Base-by-base conservation (phyloP, 1,139 yeast species). In the Martiniozyma asiatica region DNA sequence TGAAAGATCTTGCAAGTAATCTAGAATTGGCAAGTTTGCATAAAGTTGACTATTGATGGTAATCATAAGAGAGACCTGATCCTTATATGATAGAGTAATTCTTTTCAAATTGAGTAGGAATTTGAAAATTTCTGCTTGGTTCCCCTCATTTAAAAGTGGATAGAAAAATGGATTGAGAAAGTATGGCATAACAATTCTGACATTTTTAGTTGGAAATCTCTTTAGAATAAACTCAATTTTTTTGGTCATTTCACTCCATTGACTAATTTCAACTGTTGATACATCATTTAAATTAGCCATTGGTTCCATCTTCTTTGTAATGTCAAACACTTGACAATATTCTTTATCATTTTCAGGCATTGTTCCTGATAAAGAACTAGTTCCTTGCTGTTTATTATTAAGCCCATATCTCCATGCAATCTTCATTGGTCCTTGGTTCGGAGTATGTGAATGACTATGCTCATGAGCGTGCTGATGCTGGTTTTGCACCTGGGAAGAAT, bases 381-480 rank as follows among this genome's bases (percentile, higher is more conserved):
- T 81, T 2, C 94, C 93, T 43, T 80, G 80, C 47, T 73, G 77
- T 60, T 80, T 54, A 41, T 75, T 80, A 15, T 60, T 53, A 26
- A 75, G 51, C 0, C 84, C 84, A 44, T 82, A 82, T 45, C 93
- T 68, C 94, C 94, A 82, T 2, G 94, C 94, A 44, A 82, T 82
- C 48, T 75, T 78, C 61, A 82, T 55, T n/a, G n/a, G n/a, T n/a
- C n/a, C n/a, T n/a, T n/a, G n/a, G n/a, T n/a, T n/a, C n/a, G n/a
- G n/a, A n/a, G n/a, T n/a, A n/a, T n/a, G n/a, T n/a, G n/a, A n/a
- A n/a, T n/a, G n/a, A n/a, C n/a, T n/a, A n/a, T n/a, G n/a, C n/a
- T n/a, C n/a, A n/a, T n/a, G n/a, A n/a, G n/a, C n/a, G n/a, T n/a
- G n/a, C n/a, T n/a, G n/a, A n/a, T n/a, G n/a, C n/a, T n/a, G n/a